Conservation (phyloP, 129 eudicot species). For the Helichrysum umbraculigerum region DNA sequence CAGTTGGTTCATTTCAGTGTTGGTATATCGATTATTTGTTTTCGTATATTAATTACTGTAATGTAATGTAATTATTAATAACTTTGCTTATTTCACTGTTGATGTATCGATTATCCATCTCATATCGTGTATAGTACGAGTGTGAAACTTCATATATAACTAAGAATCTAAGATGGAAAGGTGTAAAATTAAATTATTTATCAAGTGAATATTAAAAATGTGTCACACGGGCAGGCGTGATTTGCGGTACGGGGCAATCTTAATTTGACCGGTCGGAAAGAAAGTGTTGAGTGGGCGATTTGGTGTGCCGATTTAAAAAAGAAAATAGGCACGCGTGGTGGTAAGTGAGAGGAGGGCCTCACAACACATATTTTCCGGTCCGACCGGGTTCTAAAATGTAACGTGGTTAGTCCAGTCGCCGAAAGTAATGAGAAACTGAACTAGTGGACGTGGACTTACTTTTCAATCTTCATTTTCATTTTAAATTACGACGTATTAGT, state of each 20-base stretch:
- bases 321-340: constrained; percentile 23
- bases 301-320: constrained; percentile 19
- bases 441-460: constrained; percentile 10
- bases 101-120: too few relatives aligned
- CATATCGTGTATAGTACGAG: too few relatives aligned
- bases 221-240: constrained; percentile 39
- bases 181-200: not conserved
- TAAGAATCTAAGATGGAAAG: not conserved
- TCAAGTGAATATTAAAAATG: constrained; percentile 3
- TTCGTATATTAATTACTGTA: not conserved
- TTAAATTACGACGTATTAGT: not conserved
- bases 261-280: constrained; percentile 31
- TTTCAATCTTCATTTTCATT: not conserved
- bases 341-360: constrained; percentile 20
- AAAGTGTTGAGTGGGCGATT: constrained; percentile 16
- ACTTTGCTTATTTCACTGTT: too few relatives aligned
- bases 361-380: constrained; percentile 12
- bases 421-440: constrained; percentile 27
- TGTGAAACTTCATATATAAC: not conserved
- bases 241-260: constrained; percentile 31
- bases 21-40: too few relatives aligned
- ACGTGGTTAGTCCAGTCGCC: constrained; percentile 11
- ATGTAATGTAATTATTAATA: not conserved
- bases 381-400: constrained; percentile 20
- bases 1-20: not conserved